phyloP scores from a whole-genome alignment of 163 green algal species.

The Scenedesmus sp. region DNA sequence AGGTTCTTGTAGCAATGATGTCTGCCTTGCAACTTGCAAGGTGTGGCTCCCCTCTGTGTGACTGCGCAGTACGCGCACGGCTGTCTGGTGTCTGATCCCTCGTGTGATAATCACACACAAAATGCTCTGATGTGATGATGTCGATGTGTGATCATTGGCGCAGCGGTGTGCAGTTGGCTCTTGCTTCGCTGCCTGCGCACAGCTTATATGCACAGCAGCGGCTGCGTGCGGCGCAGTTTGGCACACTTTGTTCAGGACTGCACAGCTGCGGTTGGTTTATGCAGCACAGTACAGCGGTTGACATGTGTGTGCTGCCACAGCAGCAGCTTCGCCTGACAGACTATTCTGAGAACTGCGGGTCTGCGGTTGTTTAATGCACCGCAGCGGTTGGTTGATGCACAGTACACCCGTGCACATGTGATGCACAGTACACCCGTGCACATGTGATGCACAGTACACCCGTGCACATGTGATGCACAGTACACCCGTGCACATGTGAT shows the following conservation, averaged over 20 bases:
- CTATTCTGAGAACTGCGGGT: neutral
- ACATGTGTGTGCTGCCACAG: too few relatives aligned
- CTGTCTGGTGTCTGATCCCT: neutral
- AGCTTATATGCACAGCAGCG: too few relatives aligned
- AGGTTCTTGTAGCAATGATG: neutral
- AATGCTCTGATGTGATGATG: neutral
- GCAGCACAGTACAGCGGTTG: neutral
- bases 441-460: too few relatives aligned
- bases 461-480: too few relatives aligned
- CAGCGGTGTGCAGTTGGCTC: neutral
- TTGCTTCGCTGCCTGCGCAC: neutral
- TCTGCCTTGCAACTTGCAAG: neutral
- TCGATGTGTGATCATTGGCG: neutral
- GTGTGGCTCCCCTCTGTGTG: neutral
- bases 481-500: too few relatives aligned
- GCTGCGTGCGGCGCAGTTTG: neutral
- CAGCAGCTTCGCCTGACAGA: neutral
- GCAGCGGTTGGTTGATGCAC: too few relatives aligned
- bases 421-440: too few relatives aligned
- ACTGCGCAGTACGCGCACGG: neutral
- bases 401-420: too few relatives aligned
- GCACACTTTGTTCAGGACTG: neutral
- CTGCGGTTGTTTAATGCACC: neutral
- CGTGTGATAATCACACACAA: neutral
- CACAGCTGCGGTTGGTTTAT: neutral